A percentile compares a stretch with the other conserved stretches of the same genome.
These are phyloP conservation scores for Mycosphaerelloides madeirae DNA, from an alignment of 2,329 filamentous ascomycete species.

Conservation along the genomic window DNA sequence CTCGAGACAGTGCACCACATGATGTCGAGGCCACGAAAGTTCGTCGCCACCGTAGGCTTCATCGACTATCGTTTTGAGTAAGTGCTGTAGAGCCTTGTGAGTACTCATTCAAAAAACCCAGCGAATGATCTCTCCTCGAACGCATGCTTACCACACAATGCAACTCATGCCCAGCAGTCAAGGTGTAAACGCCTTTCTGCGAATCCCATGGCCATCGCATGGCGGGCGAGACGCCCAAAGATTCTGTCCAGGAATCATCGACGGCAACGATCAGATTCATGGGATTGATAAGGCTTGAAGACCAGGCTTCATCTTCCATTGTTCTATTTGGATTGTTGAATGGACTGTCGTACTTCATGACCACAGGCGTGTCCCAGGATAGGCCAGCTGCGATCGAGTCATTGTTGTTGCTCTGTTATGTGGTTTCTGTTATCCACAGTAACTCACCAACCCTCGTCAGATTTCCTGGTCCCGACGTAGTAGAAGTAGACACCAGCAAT, in stretches of 20 bases:
- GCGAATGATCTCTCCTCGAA: too few relatives aligned
- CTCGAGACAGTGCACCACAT: too few relatives aligned
- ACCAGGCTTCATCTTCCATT: background rate
- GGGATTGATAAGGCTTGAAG: too few relatives aligned
- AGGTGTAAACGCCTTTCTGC: conserved; percentile 1
- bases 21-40: too few relatives aligned
- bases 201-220: conserved; percentile 1
- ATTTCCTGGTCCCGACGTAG: background rate
- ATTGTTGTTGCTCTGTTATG: background rate
- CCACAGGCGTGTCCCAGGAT: background rate
- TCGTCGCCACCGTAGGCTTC: too few relatives aligned
- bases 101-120: too few relatives aligned
- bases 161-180: background rate
- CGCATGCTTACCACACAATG: too few relatives aligned
- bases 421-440: too few relatives aligned
- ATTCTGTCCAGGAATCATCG: background rate
- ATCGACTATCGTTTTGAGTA: too few relatives aligned
- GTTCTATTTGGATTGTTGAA: background rate
- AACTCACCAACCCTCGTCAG: background rate
- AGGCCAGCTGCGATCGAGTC: conserved; percentile 1
- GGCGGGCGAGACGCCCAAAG: background rate
- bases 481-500: background rate
- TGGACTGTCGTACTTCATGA: background rate
- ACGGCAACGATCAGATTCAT: background rate
- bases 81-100: too few relatives aligned